phyloP scores from a whole-genome alignment of 2,329 filamentous ascomycete genomes.

The Drechslera avenae region DNA sequence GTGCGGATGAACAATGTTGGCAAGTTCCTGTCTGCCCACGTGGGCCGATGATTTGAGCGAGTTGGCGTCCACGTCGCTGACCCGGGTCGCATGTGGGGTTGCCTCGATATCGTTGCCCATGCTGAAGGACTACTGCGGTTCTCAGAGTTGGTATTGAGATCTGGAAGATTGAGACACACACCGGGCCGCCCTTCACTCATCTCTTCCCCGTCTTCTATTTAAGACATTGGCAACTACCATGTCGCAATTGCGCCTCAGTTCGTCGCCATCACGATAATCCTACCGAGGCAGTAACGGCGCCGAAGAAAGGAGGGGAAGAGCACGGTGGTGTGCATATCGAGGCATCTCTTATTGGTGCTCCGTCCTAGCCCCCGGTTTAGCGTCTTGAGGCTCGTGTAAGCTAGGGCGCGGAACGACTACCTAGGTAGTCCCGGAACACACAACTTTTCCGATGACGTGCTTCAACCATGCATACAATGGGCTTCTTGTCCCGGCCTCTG shows the following conservation, averaged over 20 bases:
- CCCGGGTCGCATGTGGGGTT: constrained; percentile 13
- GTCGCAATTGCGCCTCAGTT: constrained; percentile 26
- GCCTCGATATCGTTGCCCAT: constrained; percentile 38
- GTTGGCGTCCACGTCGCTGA: constrained; percentile 29
- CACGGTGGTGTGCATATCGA: constrained; percentile 5
- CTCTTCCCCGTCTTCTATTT: constrained; percentile 2
- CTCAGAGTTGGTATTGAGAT: neutral
- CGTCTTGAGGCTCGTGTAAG: constrained; percentile 1
- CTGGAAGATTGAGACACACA: neutral
- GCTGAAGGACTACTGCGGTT: neutral
- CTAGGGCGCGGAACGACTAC: neutral
- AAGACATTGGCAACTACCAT: constrained; percentile 12
- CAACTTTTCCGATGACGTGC: constrained; percentile 13
- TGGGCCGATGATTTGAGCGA: constrained; percentile 32
- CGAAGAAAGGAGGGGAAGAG: constrained; percentile 4
- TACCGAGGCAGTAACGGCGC: constrained; percentile 13
- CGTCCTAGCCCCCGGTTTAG: neutral
- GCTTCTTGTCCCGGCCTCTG: neutral
- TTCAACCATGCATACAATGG: neutral
- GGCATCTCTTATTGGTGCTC: constrained; percentile 6
- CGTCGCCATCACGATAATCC: constrained; percentile 10
- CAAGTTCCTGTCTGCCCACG: constrained; percentile 37
- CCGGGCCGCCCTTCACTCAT: neutral
- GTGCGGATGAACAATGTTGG: constrained; percentile 50
- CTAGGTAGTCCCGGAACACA: constrained; percentile 10